Evolutionary conservation across 192 early-diverging fungal genomes (phyloP).

Genomic region (Coemansia sp.): DNA sequence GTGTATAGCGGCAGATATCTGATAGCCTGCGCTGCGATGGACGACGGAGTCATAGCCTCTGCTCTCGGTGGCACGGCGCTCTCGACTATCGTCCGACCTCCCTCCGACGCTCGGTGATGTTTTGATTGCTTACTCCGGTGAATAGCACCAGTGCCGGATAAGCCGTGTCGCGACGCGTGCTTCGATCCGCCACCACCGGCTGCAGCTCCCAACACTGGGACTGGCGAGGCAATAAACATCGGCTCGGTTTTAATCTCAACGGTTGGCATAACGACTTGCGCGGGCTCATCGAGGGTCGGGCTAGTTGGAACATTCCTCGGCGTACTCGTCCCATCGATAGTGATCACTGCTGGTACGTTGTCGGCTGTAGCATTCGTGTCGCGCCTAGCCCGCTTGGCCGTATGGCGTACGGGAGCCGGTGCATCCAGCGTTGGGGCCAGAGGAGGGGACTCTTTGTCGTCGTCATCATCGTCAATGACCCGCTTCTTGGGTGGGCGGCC

Average conservation of each 20-base stretch:
- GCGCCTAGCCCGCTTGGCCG: background rate
- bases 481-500: slow-evolving; percentile 28
- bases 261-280: slow-evolving; percentile 12
- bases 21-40: slow-evolving; percentile 57
- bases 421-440: background rate
- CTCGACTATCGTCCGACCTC: slow-evolving; percentile 41
- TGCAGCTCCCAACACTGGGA: slow-evolving; percentile 1
- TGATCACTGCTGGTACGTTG: background rate
- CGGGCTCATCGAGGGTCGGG: slow-evolving; percentile 12
- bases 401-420: background rate
- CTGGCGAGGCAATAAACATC: background rate
- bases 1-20: slow-evolving; percentile 71
- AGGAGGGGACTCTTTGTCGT: slow-evolving; percentile 15
- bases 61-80: slow-evolving; percentile 9
- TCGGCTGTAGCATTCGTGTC: background rate
- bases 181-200: background rate
- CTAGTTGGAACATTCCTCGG: slow-evolving; percentile 4
- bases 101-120: slow-evolving; percentile 3
- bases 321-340: slow-evolving; percentile 23
- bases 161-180: slow-evolving; percentile 6
- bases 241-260: slow-evolving; percentile 35
- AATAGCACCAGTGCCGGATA: background rate
- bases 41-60: slow-evolving; percentile 25
- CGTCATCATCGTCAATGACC: slow-evolving; percentile 27
- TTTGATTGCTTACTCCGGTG: slow-evolving; percentile 14